Percentiles rank a stretch among this genome's conserved stretches.
Conservation (phyloP, 2,329 filamentous ascomycete genomes). For the Sporothrix variecibatus region DNA sequence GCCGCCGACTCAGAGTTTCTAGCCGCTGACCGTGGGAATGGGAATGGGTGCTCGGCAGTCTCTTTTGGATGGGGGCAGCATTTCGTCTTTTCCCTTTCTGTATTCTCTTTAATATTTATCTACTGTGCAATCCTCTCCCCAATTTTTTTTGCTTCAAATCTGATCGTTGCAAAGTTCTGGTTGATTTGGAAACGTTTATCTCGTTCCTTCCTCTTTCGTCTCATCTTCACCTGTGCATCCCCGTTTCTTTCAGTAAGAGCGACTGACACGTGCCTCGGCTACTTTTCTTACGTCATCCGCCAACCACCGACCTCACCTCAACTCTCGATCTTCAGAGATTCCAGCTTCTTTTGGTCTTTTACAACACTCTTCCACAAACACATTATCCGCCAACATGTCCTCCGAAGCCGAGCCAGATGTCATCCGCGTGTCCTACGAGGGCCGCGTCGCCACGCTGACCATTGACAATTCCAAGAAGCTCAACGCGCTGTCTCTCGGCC, state of each 20-base stretch:
- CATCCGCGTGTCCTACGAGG: constrained; percentile 61
- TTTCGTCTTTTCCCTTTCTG: neutral
- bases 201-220: constrained; percentile 15
- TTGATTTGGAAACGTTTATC: too few relatives aligned
- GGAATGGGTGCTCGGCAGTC: constrained; percentile 5
- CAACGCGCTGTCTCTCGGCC: constrained; percentile 71
- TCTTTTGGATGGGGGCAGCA: neutral
- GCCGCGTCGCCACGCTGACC: constrained; percentile 78
- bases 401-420: constrained; percentile 38
- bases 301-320: constrained; percentile 5
- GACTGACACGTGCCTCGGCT: constrained; percentile 28
- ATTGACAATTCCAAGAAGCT: constrained; percentile 85
- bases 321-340: neutral
- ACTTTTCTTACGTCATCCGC: constrained; percentile 23
- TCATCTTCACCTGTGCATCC: neutral
- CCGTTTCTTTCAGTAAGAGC: neutral
- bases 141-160: neutral
- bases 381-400: constrained; percentile 20
- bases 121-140: neutral
- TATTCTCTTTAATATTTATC: constrained; percentile 5
- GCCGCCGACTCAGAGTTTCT: neutral
- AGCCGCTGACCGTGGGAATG: constrained; percentile 2
- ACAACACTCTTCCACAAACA: neutral
- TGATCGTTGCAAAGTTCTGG: neutral
- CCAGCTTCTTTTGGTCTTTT: neutral